A percentile compares a stretch with the other conserved stretches of the same genome.
Evolutionary conservation across 176 grass and related monocot species (phyloP).

Genomic region (Alloteropsis semialata): DNA sequence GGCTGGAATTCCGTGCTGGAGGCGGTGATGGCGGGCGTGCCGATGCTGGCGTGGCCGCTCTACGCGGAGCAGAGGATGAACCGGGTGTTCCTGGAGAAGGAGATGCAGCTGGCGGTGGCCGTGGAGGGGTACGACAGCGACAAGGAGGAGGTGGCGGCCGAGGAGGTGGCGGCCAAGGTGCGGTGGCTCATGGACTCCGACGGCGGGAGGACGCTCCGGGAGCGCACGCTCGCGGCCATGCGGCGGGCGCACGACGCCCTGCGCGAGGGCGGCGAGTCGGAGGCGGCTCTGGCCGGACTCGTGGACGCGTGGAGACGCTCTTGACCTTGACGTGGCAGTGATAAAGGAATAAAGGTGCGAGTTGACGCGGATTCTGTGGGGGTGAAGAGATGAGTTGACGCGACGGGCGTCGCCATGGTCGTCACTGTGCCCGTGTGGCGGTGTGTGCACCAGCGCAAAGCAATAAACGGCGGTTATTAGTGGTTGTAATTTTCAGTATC

Average conservation of each 20-base stretch:
- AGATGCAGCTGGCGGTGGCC: constrained; percentile 40
- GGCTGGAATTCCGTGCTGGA: constrained; percentile 61
- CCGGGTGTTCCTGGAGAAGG: constrained; percentile 55
- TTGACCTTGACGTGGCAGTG: not conserved
- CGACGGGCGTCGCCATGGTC: no score
- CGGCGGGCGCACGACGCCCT: constrained; percentile 30
- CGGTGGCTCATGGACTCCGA: constrained; percentile 41
- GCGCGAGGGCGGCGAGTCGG: constrained; percentile 48
- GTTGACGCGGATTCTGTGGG: no score
- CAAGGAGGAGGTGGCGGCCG: constrained; percentile 21
- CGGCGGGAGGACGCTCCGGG: constrained; percentile 12
- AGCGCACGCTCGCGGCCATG: constrained; percentile 35
- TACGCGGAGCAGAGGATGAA: constrained; percentile 63
- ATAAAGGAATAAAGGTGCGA: not conserved
- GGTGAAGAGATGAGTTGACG: no score
- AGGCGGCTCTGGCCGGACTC: constrained; percentile 23
- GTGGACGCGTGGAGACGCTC: constrained; percentile 31
- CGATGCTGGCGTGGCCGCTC: constrained; percentile 54
- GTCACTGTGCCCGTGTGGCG: no score
- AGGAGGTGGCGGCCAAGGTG: constrained; percentile 38
- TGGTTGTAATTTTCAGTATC: no score
- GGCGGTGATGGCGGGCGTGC: constrained; percentile 42
- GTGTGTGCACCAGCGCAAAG: no score
- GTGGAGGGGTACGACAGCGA: constrained; percentile 37
- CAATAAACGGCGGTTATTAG: no score